Base-by-base conservation (phyloP, 345 rosid species). In the Syzygium aromaticum region DNA sequence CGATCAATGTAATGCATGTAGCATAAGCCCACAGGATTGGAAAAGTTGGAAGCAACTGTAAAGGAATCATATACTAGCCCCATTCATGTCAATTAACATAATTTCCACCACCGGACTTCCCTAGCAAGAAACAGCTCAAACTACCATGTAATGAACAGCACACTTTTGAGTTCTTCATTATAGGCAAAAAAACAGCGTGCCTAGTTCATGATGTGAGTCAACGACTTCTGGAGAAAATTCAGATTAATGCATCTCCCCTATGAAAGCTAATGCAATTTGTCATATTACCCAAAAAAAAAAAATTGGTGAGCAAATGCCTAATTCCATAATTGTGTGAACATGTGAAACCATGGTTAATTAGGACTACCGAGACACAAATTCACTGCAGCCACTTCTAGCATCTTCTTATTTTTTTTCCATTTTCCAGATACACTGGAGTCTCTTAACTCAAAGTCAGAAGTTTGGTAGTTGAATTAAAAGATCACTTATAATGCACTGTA, bases 391-490 rank as follows among this genome's bases (percentile, higher is more conserved):
- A 73, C 49, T 73, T 73, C 80, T 33, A 33, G 0, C 25, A 33
- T 33, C 17, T 8, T 64, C 13, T 33, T 2, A 7, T 30, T 33
- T 19, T 17, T 16, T 4, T 33, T 19, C 25, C 22, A 19, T 33
- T 9, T 67, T 73, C 80, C 80, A 73, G 80, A 0, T 0, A 73
- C 49, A 38, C 27, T 16, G 46, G 78, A 17, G 78, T 33, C 49
- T 33, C 27, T 30, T 30, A 12, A 5, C 80, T 38, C 80, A 0
- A 19, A 73, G 77, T 64, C 77, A 30, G 80, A 73, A 38, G 49
- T 73, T 0, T 38, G 49, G 25, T 19, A 0, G 27, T 73, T 38
- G 43, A 73, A 73, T 67, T 0, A 33, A 0, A 73, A 33, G 0
- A 73, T 9, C 80, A 73, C 80, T 73, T 33, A 46, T 73, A 33